phyloP scores from a whole-genome alignment of 148 eudicot genomes.

The Rhododendron ferrugineum region DNA sequence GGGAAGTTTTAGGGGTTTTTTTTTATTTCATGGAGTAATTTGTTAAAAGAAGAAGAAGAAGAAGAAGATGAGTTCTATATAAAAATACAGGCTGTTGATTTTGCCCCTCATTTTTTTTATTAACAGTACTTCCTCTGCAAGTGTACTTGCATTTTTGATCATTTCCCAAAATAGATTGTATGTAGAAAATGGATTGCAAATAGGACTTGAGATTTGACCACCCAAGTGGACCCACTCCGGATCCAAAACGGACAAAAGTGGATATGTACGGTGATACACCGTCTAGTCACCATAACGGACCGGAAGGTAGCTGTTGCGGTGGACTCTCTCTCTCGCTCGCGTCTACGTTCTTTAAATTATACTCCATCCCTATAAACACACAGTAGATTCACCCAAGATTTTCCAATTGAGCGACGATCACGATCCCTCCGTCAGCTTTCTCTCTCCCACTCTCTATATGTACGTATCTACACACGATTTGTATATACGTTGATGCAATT shows the following conservation, averaged over 20 bases:
- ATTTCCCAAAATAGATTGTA: no score
- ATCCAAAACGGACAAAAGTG: neutral
- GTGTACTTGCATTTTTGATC: no score
- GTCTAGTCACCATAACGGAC: neutral
- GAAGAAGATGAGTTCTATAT: no score
- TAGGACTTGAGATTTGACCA: no score
- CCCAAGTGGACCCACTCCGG: neutral
- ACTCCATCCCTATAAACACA: neutral
- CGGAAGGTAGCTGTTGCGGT: neutral
- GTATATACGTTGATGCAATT: neutral
- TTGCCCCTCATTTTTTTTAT: no score
- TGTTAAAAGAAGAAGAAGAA: no score
- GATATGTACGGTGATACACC: neutral
- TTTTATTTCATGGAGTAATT: no score
- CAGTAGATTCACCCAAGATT: neutral
- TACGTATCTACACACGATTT: neutral
- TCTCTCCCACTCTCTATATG: neutral
- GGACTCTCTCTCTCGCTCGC: no score
- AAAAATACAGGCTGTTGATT: no score
- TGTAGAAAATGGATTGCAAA: no score
- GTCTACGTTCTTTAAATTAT: neutral
- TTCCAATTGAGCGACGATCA: slow-evolving; percentile 7
- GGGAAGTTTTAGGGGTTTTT: no score
- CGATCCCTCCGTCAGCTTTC: neutral
- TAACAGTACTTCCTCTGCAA: no score